A percentile compares a stretch with the other conserved stretches of the same genome.
phyloP scores from a whole-genome alignment of 73 alveolate genomes.

The Uronychia binucleata region DNA sequence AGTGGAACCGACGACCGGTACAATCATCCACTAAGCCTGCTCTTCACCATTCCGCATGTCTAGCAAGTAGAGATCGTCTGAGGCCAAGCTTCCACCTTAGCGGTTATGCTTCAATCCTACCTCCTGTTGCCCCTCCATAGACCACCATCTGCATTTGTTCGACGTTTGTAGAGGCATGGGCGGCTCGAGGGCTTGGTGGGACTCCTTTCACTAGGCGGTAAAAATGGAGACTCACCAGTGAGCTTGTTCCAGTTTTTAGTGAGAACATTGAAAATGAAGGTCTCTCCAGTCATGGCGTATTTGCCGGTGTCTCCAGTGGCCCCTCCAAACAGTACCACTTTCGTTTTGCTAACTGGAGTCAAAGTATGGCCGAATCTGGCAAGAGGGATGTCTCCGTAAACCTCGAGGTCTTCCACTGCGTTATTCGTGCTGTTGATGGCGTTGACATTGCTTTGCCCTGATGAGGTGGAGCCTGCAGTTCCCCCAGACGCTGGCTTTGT shows the following conservation, averaged over 20 bases:
- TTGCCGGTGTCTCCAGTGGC: slow-evolving; percentile 97
- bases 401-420: slow-evolving; percentile 3
- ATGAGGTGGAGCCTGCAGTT: background rate
- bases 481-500: background rate
- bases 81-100: slow-evolving; percentile 95
- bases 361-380: slow-evolving; percentile 97
- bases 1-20: slow-evolving; percentile 94
- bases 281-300: slow-evolving; percentile 95
- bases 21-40: slow-evolving; percentile 93
- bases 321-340: slow-evolving; percentile 96
- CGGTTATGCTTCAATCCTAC: slow-evolving; percentile 46
- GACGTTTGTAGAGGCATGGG: slow-evolving; percentile 95
- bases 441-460: background rate
- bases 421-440: background rate
- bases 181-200: slow-evolving; percentile 98
- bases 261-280: slow-evolving; percentile 83
- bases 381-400: slow-evolving; percentile 58
- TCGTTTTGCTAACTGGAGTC: slow-evolving; percentile 86
- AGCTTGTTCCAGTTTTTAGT: slow-evolving; percentile 88
- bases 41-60: slow-evolving; percentile 93
- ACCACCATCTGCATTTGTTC: slow-evolving; percentile 91
- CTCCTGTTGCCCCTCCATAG: slow-evolving; percentile 99
- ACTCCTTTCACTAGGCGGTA: slow-evolving; percentile 80
- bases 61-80: slow-evolving; percentile 94
- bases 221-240: background rate